A percentile compares a stretch with the other conserved stretches of the same genome.
Conservation (phyloP, 805 yeast genomes). For the Yamadazyma sp. region DNA sequence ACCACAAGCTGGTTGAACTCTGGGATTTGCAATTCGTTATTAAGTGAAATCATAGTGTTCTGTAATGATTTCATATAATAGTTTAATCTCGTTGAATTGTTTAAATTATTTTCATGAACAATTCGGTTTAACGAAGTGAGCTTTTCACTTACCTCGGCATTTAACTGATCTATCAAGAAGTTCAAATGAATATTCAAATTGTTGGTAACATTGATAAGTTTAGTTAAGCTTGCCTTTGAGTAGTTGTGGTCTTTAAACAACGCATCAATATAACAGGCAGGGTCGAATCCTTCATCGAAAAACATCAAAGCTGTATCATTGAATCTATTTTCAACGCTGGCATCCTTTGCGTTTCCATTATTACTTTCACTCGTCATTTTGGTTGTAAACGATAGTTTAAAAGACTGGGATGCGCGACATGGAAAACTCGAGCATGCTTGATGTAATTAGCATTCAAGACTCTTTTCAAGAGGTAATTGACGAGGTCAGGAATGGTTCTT, state of each 20-base stretch:
- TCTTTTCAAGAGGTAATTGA: slow-evolving; percentile 43
- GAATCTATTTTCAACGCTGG: no score
- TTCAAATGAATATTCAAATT: slow-evolving; percentile 59
- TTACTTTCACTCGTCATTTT: not conserved
- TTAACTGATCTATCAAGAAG: slow-evolving; percentile 57
- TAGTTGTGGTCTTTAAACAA: slow-evolving; percentile 38
- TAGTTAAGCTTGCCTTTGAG: slow-evolving; percentile 26
- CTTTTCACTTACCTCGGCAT: slow-evolving; percentile 44
- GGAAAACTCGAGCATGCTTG: no score
- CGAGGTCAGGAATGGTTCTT: slow-evolving; percentile 30
- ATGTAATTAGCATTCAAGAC: slow-evolving; percentile 41
- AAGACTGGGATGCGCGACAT: slow-evolving; percentile 15
- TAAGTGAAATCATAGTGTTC: slow-evolving; percentile 56
- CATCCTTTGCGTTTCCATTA: not conserved
- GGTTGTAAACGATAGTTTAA: not conserved
- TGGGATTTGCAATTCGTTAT: slow-evolving; percentile 40
- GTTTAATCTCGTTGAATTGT: slow-evolving; percentile 56
- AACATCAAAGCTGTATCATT: slow-evolving; percentile 59
- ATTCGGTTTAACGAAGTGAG: slow-evolving; percentile 46
- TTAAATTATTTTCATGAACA: slow-evolving; percentile 14
- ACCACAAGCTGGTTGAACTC: slow-evolving; percentile 20
- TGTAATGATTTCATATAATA: slow-evolving; percentile 63
- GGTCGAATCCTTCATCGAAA: slow-evolving; percentile 64
- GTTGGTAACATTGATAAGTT: slow-evolving; percentile 49
- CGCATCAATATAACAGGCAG: slow-evolving; percentile 65